These are phyloP conservation scores for Phytophthora ohioensis DNA, from an alignment of 352 stramenopile genomes.

Conservation along the genomic window DNA sequence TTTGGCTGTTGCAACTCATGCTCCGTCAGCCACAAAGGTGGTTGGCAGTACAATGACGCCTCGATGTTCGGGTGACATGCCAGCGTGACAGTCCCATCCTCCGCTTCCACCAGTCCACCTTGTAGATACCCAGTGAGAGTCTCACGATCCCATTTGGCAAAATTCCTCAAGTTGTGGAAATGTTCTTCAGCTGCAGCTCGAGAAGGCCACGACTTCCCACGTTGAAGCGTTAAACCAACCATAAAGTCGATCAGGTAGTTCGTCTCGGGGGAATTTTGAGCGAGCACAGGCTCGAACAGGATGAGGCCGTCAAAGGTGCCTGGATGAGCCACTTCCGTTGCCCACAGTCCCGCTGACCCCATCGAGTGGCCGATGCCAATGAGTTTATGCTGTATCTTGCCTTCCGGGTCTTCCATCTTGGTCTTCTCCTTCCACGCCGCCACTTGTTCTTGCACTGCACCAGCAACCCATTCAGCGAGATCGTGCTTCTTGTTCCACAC, in stretches of 20 bases:
- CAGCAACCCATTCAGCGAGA: conserved; percentile 30
- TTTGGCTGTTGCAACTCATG: conserved; percentile 45
- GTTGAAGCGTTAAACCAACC: conserved; percentile 42
- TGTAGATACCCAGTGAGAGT: conserved; percentile 37
- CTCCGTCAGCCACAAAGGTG: conserved; percentile 43
- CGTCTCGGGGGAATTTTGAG: conserved; percentile 37
- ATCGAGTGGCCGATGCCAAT: conserved; percentile 63
- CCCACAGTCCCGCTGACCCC: conserved; percentile 48
- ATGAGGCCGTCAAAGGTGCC: conserved; percentile 63
- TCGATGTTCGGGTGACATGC: conserved; percentile 55
- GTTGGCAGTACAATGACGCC: conserved; percentile 53
- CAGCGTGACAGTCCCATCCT: conserved; percentile 41
- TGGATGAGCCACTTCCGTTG: conserved; percentile 44
- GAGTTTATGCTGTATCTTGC: conserved; percentile 33
- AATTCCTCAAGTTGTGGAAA: conserved; percentile 43
- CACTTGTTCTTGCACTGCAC: conserved; percentile 37
- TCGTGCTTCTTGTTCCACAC: conserved; percentile 42
- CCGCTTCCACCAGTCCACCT: conserved; percentile 36
- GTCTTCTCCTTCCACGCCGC: conserved; percentile 36
- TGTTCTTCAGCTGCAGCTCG: conserved; percentile 39
- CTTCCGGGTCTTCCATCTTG: conserved; percentile 18
- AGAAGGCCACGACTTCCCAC: conserved; percentile 42
- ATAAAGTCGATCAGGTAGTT: conserved; percentile 50
- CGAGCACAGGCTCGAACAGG: conserved; percentile 57
- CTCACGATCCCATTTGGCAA: conserved; percentile 50